phyloP scores from a whole-genome alignment of 129 eudicot genomes.

The Oenanthe sinensis region DNA sequence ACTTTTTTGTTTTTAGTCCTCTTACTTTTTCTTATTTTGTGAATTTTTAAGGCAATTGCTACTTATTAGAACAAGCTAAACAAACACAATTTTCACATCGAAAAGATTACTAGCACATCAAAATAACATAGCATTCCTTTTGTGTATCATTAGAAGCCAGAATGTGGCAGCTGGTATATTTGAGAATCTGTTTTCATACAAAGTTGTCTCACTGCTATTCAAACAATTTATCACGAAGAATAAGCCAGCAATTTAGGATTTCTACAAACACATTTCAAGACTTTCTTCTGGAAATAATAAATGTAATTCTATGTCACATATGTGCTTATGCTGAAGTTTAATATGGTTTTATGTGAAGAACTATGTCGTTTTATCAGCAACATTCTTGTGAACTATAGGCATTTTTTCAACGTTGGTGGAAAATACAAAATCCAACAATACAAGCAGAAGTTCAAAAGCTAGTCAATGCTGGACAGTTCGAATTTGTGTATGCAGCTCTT shows the following conservation, averaged over 20 bases:
- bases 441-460: conserved; percentile 52
- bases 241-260: not conserved
- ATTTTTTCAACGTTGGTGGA: conserved; percentile 90
- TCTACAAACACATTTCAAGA: not conserved
- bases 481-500: conserved; percentile 59
- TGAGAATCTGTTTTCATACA: not conserved
- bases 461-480: conserved; percentile 74
- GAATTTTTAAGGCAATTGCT: not conserved
- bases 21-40: not conserved
- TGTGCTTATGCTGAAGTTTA: not conserved
- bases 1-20: not conserved
- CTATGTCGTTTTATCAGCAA: not conserved
- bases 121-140: not conserved
- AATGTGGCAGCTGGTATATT: not conserved
- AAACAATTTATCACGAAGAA: not conserved
- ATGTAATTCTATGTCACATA: not conserved
- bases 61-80: not conserved
- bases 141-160: not conserved
- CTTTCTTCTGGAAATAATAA: not conserved
- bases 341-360: not conserved
- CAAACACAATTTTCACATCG: not conserved
- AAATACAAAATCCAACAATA: conserved; percentile 36
- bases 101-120: not conserved
- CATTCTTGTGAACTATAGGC: conserved; percentile 35
- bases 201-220: not conserved